Conservation (phyloP, 352 stramenopile genomes). For the Phytopythium sindhum region DNA sequence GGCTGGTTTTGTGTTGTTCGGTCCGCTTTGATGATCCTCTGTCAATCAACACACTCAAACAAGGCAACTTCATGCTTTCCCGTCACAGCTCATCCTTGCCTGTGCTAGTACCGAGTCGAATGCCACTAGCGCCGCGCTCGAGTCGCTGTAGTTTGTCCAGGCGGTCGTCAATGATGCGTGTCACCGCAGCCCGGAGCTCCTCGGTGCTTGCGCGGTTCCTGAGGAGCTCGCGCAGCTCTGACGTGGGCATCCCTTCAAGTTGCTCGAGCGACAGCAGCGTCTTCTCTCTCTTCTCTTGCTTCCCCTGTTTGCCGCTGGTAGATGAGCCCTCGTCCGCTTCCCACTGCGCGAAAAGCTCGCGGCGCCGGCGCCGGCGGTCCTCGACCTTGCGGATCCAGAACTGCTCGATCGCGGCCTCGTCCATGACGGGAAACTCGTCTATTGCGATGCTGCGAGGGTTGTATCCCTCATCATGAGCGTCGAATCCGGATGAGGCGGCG, state of each 20-base stretch:
- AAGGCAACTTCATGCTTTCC: not conserved
- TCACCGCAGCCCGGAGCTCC: constrained; percentile 37
- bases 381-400: constrained; percentile 82
- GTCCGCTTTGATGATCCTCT: not conserved
- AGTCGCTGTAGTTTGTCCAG: constrained; percentile 35
- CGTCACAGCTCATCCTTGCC: constrained; percentile 24
- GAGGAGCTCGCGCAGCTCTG: constrained; percentile 48
- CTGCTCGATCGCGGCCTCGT: constrained; percentile 66
- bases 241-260: constrained; percentile 42
- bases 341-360: constrained; percentile 52
- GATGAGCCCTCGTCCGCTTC: constrained; percentile 13
- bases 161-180: constrained; percentile 43
- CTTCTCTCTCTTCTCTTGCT: not conserved
- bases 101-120: not conserved
- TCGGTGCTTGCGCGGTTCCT: constrained; percentile 20
- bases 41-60: no score
- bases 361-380: constrained; percentile 27
- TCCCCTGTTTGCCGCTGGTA: constrained; percentile 1
- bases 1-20: not conserved
- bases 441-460: constrained; percentile 63
- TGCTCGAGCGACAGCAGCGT: constrained; percentile 33
- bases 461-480: not conserved
- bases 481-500: not conserved
- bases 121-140: constrained; percentile 9
- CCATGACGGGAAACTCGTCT: constrained; percentile 84